These are phyloP conservation scores for Pseudocercospora eumusae DNA, from an alignment of 2,329 filamentous ascomycete genomes.

Conservation along the genomic window DNA sequence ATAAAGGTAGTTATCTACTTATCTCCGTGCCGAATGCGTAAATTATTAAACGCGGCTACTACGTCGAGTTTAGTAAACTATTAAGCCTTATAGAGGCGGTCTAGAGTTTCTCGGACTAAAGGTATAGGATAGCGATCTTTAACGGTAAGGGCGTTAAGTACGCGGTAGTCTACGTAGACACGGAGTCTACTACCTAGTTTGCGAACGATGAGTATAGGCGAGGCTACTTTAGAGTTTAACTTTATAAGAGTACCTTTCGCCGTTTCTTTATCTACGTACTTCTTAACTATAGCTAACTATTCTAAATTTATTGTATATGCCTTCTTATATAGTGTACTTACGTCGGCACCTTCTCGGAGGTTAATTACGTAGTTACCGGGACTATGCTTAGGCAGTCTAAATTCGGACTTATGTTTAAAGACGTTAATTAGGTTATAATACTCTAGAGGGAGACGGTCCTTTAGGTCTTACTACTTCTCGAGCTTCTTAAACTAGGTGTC, in stretches of 20 bases:
- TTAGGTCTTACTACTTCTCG: neutral
- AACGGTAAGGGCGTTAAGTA: conserved; percentile 36
- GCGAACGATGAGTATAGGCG: conserved; percentile 15
- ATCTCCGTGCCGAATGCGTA: conserved; percentile 31
- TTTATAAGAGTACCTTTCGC: neutral
- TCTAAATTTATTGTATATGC: neutral
- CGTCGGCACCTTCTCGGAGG: neutral
- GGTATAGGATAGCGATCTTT: conserved; percentile 37
- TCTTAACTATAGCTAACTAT: neutral
- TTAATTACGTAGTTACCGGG: neutral
- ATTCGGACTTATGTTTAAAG: neutral
- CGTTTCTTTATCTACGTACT: neutral
- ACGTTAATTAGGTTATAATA: neutral
- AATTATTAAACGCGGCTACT: conserved; percentile 29
- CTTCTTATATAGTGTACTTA: neutral
- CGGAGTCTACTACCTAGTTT: conserved; percentile 26
- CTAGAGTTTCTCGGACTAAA: conserved; percentile 32
- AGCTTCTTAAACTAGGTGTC: neutral
- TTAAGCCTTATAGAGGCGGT: conserved; percentile 21
- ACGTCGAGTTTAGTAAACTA: conserved; percentile 28
- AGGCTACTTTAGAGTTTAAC: neutral
- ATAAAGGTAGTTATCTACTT: conserved; percentile 31
- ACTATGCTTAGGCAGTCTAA: neutral
- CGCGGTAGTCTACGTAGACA: conserved; percentile 38
- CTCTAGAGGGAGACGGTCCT: neutral